A percentile compares a stretch with the other conserved stretches of the same genome.
Conservation (phyloP, 2,329 filamentous ascomycete genomes). For the Arthrobotrys musiformis region DNA sequence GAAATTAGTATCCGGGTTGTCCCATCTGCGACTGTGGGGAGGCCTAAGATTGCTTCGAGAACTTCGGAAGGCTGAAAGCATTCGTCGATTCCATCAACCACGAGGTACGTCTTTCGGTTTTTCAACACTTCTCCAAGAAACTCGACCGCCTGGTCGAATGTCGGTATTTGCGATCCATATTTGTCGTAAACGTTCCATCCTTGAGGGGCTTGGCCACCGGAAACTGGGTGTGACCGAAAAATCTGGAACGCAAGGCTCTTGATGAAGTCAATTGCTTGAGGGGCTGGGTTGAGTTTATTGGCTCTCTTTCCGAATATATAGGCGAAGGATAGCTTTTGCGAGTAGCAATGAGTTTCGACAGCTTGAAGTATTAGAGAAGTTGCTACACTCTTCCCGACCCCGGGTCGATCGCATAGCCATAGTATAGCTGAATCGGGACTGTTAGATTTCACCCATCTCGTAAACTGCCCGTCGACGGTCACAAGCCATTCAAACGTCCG, state of each 20-base stretch:
- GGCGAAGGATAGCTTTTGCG: slow-evolving; percentile 21
- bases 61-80: slow-evolving; percentile 52
- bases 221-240: slow-evolving; percentile 26
- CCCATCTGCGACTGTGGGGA: slow-evolving; percentile 46
- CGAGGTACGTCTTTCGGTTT: slow-evolving; percentile 44
- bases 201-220: slow-evolving; percentile 17
- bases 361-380: slow-evolving; percentile 50
- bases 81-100: slow-evolving; percentile 52
- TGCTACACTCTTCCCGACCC: slow-evolving; percentile 50
- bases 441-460: slow-evolving; percentile 44
- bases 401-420: slow-evolving; percentile 52
- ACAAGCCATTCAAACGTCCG: slow-evolving; percentile 55
- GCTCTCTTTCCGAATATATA: slow-evolving; percentile 54
- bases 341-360: slow-evolving; percentile 40
- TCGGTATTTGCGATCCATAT: slow-evolving; percentile 34
- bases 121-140: slow-evolving; percentile 49
- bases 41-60: slow-evolving; percentile 43
- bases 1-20: slow-evolving; percentile 48
- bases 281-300: slow-evolving; percentile 53
- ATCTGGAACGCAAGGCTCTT: slow-evolving; percentile 51
- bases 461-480: slow-evolving; percentile 47
- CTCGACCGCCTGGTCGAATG: slow-evolving; percentile 45
- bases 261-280: slow-evolving; percentile 49
- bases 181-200: slow-evolving; percentile 37
- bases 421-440: slow-evolving; percentile 35